Conservation (phyloP, 2,329 filamentous ascomycete species). For the Fusarium sp. region DNA sequence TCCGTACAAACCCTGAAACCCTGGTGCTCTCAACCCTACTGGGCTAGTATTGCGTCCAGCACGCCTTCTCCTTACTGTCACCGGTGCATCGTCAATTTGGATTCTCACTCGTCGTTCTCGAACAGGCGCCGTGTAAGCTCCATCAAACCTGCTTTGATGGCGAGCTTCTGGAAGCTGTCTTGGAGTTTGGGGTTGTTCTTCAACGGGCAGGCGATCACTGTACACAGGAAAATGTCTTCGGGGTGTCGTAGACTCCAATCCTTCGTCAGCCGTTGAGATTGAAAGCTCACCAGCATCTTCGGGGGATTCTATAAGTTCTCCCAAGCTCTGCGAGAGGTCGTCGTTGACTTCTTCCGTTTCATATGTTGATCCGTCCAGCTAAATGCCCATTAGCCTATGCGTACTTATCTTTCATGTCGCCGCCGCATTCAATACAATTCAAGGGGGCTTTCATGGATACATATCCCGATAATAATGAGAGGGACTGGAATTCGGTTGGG, state of each 20-base stretch:
- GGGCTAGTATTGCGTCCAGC: conserved; percentile 48
- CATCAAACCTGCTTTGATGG: conserved; percentile 37
- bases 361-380: background rate
- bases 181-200: conserved; percentile 38
- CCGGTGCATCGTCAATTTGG: background rate
- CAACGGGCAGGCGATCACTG: conserved; percentile 25
- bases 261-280: background rate
- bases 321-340: background rate
- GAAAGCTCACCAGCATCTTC: background rate
- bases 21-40: conserved; percentile 52
- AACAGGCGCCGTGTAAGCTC: conserved; percentile 34
- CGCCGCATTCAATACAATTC: background rate
- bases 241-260: background rate
- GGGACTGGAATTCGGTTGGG: no score
- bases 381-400: background rate
- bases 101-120: conserved; percentile 11
- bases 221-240: conserved; percentile 32
- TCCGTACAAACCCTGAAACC: conserved; percentile 58
- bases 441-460: background rate
- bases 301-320: background rate
- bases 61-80: conserved; percentile 7
- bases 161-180: conserved; percentile 37
- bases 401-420: background rate
- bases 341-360: background rate
- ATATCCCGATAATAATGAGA: background rate